phyloP scores from a whole-genome alignment of 139 green algal genomes.

The Chlamydomonas schloesseri region DNA sequence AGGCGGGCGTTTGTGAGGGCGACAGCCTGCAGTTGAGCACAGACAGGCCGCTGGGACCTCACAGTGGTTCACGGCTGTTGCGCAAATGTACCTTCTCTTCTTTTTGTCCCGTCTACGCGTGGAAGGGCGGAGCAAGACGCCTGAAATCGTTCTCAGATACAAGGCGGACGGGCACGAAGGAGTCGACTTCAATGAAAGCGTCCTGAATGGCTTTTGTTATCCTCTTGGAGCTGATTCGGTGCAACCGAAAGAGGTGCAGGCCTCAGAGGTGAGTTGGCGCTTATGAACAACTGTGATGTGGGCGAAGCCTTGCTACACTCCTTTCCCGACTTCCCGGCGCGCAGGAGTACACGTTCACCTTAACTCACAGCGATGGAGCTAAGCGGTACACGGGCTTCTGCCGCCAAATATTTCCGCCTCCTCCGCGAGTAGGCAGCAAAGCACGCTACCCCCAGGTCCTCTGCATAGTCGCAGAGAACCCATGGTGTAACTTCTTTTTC shows the following conservation, averaged over 20 bases:
- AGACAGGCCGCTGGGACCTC: no score
- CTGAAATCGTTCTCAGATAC: constrained; percentile 47
- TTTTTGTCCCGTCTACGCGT: constrained; percentile 31
- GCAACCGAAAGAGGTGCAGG: constrained; percentile 67
- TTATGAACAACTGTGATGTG: no score
- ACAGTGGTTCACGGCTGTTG: not conserved
- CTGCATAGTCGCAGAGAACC: constrained; percentile 71
- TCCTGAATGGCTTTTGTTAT: constrained; percentile 69
- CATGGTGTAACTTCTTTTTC: constrained; percentile 75
- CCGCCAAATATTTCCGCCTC: constrained; percentile 68
- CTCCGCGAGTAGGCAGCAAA: constrained; percentile 44
- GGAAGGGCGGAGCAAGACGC: constrained; percentile 8
- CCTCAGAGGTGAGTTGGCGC: constrained; percentile 58
- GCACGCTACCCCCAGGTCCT: constrained; percentile 76
- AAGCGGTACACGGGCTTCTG: constrained; percentile 73
- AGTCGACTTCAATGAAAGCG: constrained; percentile 33
- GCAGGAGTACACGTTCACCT: constrained; percentile 71
- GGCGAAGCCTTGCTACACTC: no score
- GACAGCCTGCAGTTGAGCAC: no score
- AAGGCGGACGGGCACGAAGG: constrained; percentile 25
- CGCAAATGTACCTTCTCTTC: constrained; percentile 44
- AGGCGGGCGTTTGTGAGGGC: no score
- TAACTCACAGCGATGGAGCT: constrained; percentile 70
- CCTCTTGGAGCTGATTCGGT: constrained; percentile 68
- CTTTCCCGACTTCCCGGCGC: no score